Evolutionary conservation across 1,139 yeast species (phyloP), one percentile per base, ranked within the genome.

Genomic region (Candida tetrigidarum): DNA sequence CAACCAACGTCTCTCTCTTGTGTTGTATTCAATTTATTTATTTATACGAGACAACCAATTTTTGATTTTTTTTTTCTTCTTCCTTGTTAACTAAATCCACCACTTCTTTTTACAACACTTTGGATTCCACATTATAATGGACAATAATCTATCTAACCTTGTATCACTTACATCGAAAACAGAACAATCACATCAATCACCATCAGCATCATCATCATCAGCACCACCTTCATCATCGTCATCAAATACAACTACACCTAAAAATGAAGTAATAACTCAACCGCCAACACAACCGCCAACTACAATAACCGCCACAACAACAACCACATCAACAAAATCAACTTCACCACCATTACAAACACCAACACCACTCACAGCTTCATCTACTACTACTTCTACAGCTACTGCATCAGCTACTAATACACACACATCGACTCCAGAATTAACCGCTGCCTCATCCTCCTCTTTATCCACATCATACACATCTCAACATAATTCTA

Each of bases 311-410:
- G 12, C 32, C n/a, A 6, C 33, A 15, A 12, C 29, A 25, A 23
- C 38, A 3, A 35, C 39, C 14, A 10, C 28, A 11, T 10, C 39
- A 22, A 16, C 39, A 16, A 7, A 20, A 16, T n/a, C 41, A 22
- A 11, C 41, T 9, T 16, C 35, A 25, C 5, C 18, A 14, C 25
- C 34, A 7, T 7, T 33, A n/a, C 10, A 22, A 9, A 8, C n/a
- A 7, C 7, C 3, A 15, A 19, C 30, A 20, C 7, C 22, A 15
- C 11, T 14, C 27, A n/a, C 39, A 5, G 11, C 32, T 2, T 4
- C 23, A 5, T 6, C 27, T n/a, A 33, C 25, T 10, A 20, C 25
- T 12, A 19, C 36, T 10, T 14, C 18, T 12, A 5, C 37, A n/a
- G n/a, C n/a, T n/a, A n/a, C n/a, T n/a, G n/a, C n/a, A n/a, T n/a